Evolutionary conservation across 1,139 yeast genomes (phyloP).

Genomic region (Saccharomyces hybrid): DNA sequence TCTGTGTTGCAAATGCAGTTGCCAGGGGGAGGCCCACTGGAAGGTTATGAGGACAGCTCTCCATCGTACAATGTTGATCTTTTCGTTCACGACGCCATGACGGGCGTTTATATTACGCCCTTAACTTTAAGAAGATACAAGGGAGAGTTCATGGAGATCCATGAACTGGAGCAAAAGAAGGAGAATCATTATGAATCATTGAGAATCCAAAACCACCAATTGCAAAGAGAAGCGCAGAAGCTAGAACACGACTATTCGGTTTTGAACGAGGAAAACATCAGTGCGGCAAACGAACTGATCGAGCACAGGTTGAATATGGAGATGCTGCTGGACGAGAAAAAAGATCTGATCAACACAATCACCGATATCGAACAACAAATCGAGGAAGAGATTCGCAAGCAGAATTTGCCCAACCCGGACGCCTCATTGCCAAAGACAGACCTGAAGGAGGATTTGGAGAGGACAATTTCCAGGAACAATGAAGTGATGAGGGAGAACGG

Average conservation of each 20-base stretch:
- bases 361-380: slow-evolving; percentile 38
- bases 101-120: slow-evolving; percentile 56
- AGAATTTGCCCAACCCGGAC: slow-evolving; percentile 26
- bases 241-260: slow-evolving; percentile 60
- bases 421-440: slow-evolving; percentile 28
- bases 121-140: slow-evolving; percentile 59
- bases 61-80: slow-evolving; percentile 52
- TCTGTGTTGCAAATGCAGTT: not conserved
- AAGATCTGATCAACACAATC: slow-evolving; percentile 45
- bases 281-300: slow-evolving; percentile 64
- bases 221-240: slow-evolving; percentile 64
- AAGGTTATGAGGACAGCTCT: slow-evolving; percentile 9
- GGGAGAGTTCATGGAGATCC: slow-evolving; percentile 65
- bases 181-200: slow-evolving; percentile 59
- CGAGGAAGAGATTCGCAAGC: slow-evolving; percentile 26
- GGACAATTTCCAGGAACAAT: slow-evolving; percentile 49
- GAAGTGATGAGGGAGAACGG: slow-evolving; percentile 48
- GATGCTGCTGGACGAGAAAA: slow-evolving; percentile 57
- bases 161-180: slow-evolving; percentile 57
- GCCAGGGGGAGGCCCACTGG: slow-evolving; percentile 6
- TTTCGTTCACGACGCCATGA: slow-evolving; percentile 68
- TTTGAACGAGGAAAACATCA: slow-evolving; percentile 69
- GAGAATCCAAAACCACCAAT: slow-evolving; percentile 57
- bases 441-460: slow-evolving; percentile 37
- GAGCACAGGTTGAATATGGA: slow-evolving; percentile 54